Evolutionary conservation across 192 early-diverging fungal genomes (phyloP).

Genomic region (Mortierella alpina): DNA sequence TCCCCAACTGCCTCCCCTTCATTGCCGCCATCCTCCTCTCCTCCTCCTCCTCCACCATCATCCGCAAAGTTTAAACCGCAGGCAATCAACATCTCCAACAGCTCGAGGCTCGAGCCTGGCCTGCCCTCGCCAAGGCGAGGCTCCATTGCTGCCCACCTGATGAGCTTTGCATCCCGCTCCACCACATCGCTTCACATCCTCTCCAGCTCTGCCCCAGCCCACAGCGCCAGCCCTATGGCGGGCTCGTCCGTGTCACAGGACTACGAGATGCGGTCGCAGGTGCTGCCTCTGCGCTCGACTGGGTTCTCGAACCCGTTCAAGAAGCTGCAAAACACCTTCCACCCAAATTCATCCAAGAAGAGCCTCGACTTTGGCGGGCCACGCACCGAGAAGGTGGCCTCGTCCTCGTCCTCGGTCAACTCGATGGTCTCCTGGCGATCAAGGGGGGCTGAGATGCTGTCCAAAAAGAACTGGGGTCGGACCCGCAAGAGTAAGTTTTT

Average conservation of each 20-base stretch:
- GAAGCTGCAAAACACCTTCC: conserved; percentile 36
- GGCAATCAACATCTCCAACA: conserved; percentile 18
- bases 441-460: conserved; percentile 44
- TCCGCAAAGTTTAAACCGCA: conserved; percentile 16
- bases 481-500: conserved; percentile 49
- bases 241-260: conserved; percentile 8
- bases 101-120: neutral
- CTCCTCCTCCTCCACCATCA: neutral
- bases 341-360: conserved; percentile 15
- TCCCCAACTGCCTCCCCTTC: conserved; percentile 5
- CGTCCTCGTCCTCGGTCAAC: conserved; percentile 40
- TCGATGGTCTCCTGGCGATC: conserved; percentile 55
- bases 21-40: conserved; percentile 5
- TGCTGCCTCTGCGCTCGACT: conserved; percentile 21
- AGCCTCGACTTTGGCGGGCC: neutral
- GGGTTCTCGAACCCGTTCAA: conserved; percentile 52
- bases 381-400: conserved; percentile 19
- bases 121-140: conserved; percentile 30
- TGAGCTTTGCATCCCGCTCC: conserved; percentile 34
- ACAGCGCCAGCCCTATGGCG: neutral
- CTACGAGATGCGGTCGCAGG: conserved; percentile 16
- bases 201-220: conserved; percentile 39
- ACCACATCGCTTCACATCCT: conserved; percentile 43
- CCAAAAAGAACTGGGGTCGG: conserved; percentile 47
- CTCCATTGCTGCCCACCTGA: conserved; percentile 44